Conservation (phyloP, 1,139 yeast species). For the Debaryomyces singareniensis region DNA sequence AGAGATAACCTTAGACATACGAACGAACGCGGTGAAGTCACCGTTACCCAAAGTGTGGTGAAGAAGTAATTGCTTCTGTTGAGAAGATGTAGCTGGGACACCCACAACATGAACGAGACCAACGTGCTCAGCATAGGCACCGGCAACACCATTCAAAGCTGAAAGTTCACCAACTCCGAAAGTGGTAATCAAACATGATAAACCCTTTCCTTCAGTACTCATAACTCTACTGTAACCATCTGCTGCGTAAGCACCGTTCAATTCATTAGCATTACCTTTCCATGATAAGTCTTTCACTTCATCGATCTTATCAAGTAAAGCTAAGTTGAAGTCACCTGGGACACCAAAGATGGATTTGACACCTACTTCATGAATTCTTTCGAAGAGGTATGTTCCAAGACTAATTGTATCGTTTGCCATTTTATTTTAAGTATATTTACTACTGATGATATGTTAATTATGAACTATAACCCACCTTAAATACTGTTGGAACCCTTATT, state of each 20-base stretch:
- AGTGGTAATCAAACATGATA: slow-evolving; percentile 57
- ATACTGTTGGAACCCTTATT: too few species aligned
- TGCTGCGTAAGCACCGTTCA: slow-evolving; percentile 67
- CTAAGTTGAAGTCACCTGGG: slow-evolving; percentile 74
- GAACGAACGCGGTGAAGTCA: slow-evolving; percentile 71
- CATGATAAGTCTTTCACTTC: slow-evolving; percentile 55
- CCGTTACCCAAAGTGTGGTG: slow-evolving; percentile 79
- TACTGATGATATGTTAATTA: too few species aligned
- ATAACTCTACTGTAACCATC: slow-evolving; percentile 67
- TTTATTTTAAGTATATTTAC: slow-evolving; percentile 1
- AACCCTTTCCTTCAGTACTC: slow-evolving; percentile 25
- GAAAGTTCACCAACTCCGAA: slow-evolving; percentile 63
- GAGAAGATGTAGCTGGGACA: slow-evolving; percentile 55
- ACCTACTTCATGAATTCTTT: slow-evolving; percentile 53
- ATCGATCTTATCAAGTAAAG: slow-evolving; percentile 58
- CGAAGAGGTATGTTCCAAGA: slow-evolving; percentile 58
- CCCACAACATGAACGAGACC: slow-evolving; percentile 53
- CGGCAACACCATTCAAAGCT: slow-evolving; percentile 56
- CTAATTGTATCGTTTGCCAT: slow-evolving; percentile 22
- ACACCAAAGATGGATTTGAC: slow-evolving; percentile 69
- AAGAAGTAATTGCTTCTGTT: slow-evolving; percentile 46
- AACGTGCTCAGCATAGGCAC: slow-evolving; percentile 55
- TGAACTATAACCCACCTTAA: too few species aligned
- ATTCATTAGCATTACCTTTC: slow-evolving; percentile 70
- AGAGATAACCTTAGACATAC: slow-evolving; percentile 43